Percentiles rank a stretch among this genome's conserved stretches.
Conservation (phyloP, 2,329 filamentous ascomycete species). For the Macrophomina phaseolina region DNA sequence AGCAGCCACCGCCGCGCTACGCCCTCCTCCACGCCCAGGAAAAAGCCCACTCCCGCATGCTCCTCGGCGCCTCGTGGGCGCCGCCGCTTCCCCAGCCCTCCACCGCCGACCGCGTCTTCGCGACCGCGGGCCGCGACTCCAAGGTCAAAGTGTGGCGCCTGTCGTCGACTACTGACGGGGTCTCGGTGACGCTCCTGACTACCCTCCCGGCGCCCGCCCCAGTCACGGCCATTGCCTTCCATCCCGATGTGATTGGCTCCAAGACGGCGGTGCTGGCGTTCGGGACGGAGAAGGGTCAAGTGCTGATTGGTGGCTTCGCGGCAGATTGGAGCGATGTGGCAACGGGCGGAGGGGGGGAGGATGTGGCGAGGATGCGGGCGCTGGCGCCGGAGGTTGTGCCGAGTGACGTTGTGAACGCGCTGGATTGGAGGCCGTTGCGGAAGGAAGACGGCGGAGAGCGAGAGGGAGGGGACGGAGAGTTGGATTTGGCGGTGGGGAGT, state of each 20-base stretch:
- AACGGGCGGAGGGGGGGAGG: conserved; percentile 29
- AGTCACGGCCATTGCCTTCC: conserved; percentile 43
- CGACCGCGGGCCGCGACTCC: conserved; percentile 91
- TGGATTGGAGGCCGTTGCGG: conserved; percentile 40
- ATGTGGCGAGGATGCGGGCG: conserved; percentile 27
- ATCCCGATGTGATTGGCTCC: neutral
- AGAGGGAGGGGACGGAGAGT: conserved; percentile 4
- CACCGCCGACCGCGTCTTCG: conserved; percentile 63
- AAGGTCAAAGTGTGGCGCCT: conserved; percentile 67
- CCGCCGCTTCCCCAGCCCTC: conserved; percentile 46
- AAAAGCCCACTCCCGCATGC: conserved; percentile 92
- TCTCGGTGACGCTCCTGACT: conserved; percentile 30
- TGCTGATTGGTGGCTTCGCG: conserved; percentile 24
- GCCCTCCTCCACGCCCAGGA: conserved; percentile 68
- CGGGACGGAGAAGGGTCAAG: conserved; percentile 41
- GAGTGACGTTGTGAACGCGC: conserved; percentile 40
- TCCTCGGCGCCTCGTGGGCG: conserved; percentile 86
- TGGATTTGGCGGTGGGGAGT: conserved; percentile 47
- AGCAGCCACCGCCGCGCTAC: conserved; percentile 52
- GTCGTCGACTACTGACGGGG: conserved; percentile 22
- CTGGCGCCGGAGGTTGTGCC: conserved; percentile 33
- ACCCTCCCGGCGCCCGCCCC: conserved; percentile 36
- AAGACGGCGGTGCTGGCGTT: conserved; percentile 36
- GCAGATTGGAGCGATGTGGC: conserved; percentile 30
- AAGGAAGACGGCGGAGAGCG: neutral